Evolutionary conservation across 1,284 basidiomycete species (phyloP), one percentile per base, ranked within the genome.

Genomic region (Cryptococcus hybrid): DNA sequence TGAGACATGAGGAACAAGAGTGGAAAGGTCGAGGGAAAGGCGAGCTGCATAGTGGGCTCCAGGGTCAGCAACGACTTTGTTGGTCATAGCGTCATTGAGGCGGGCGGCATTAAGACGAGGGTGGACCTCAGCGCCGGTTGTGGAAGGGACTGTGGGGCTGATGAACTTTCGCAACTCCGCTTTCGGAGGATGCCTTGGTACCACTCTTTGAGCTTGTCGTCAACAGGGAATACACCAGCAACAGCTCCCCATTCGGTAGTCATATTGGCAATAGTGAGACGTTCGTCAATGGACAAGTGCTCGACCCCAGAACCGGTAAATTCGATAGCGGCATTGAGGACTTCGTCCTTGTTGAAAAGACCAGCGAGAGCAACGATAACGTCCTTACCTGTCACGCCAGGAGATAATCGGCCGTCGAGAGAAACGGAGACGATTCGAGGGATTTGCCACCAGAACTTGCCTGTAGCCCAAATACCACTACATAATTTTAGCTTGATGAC

Each of bases 401-500:
- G 84, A 0, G 89, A 83, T 0, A 98, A 83, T 60, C 81, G 80
- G 11, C 95, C 95, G 59, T 83, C 86, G 45, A 99, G 82, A 71
- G 97, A 92, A 58, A 99, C 95, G 61, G 92, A 92, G 76, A 99
- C 85, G 84, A 97, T 93, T 7, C 92, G 86, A 5, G 95, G 95
- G 34, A 99, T 89, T 80, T 99, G 95, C 96, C 95, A 99, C 95
- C 95, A 99, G 3, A 96, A 99, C 78, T 92, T 92, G 45, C 95
- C 92, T 0, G 96, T 99, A 2, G 96, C 93, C 95, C 95, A 99
- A 15, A 99, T 86, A 2, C 95, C 94, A 69, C 62, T 78, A 61
- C 2, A 13, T 24, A 57, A 36, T 57, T 54, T 49, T 18, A 52
- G 35, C 38, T 24, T 45, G 36, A n/a, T 13, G 15, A 24, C 12